Base-by-base conservation (phyloP, 2,329 filamentous ascomycete species). In the Epichloe sp. region DNA sequence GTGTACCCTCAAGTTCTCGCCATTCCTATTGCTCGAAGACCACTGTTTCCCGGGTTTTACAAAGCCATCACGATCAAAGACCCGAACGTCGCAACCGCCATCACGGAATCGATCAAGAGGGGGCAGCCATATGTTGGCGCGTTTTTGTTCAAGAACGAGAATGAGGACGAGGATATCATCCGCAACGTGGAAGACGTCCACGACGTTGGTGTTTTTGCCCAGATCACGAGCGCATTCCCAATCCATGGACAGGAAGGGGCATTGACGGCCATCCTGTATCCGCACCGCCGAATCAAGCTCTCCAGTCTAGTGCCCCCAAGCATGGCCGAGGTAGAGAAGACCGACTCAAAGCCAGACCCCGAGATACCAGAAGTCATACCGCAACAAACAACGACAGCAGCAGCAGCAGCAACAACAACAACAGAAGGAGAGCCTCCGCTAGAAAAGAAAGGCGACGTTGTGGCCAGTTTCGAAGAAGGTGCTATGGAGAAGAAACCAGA, bases 21-120 rank as follows among this genome's bases (percentile, higher is more conserved):
- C 2, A 95, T 98, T 51, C 93, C 93, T 7, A 96, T 98, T 61
- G 86, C 88, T 31, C 89, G 94, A 66, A 79, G 93, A 49, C 93
- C 93, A 11, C 73, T 98, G 12, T 98, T 97, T 69, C 93, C 93
- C 1, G 93, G 93, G 1, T 98, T 97, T 69, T 98, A 98, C 74
- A 98, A 98, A 70, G 91, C 93, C 10, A 93, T 98, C 59, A 98
- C 91, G 3, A 95, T 98, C 59, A 85, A 88, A 64, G 89, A 98
- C 62, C 87, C 86, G 17, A 86, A 93, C 59, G 93, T 98, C 37
- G 86, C 90, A 14, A 82, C 83, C 40, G 93, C 93, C 21, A 95
- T 98, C 58, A 86, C 90, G 53, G 94, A 98, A 64, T 93, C 95
- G 77, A 88, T 97, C 65, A 95, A 95, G 75, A 79, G 91, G 49